Conservation (phyloP, 306 rosid genomes). For the Cicer chorassanicum region DNA sequence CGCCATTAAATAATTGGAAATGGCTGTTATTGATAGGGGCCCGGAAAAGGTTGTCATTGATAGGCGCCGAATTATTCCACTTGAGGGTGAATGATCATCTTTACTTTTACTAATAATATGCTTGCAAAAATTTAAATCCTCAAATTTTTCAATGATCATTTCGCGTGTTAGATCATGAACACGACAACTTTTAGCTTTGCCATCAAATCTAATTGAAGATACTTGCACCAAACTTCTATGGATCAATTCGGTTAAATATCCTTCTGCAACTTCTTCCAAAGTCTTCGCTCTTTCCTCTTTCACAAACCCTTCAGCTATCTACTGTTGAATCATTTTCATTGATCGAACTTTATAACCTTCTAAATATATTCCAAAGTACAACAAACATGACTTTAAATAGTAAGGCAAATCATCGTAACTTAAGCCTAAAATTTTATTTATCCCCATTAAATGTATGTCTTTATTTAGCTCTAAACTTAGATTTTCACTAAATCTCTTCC, state of each 20-base stretch:
- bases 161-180: conserved; percentile 8
- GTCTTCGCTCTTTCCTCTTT: background rate
- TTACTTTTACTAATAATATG: background rate
- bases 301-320: conserved; percentile 44
- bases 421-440: background rate
- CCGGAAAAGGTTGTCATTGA: background rate
- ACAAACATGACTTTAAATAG: background rate
- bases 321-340: background rate
- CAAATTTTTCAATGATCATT: background rate
- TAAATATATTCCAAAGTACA: conserved; percentile 34
- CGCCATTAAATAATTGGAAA: background rate
- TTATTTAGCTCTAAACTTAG: background rate
- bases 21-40: background rate
- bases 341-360: background rate
- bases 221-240: conserved; percentile 20
- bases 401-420: conserved; percentile 19
- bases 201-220: background rate
- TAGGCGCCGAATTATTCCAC: background rate
- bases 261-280: conserved; percentile 23
- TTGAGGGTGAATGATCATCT: background rate
- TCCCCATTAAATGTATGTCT: background rate
- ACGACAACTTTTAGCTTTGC: background rate
- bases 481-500: background rate
- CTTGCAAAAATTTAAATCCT: background rate
- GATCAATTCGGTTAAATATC: conserved; percentile 2